Evolutionary conservation across 176 grass and related monocot genomes (phyloP), one percentile per base, ranked within the genome.

Genomic region (Juncus effusus): DNA sequence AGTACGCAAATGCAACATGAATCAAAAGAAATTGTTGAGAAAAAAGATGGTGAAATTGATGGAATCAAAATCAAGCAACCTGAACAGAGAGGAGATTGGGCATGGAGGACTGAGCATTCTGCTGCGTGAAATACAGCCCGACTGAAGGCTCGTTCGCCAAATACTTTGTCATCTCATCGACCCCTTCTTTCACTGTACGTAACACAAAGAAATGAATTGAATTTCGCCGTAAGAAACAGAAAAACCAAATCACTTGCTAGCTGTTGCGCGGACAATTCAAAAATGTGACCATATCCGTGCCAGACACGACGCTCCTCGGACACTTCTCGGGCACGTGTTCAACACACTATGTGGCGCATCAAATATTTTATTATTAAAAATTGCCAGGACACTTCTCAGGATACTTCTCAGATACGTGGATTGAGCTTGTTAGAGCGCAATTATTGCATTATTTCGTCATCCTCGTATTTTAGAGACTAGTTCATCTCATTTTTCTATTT

Each of bases 41-140:
- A n/a, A 4, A 67, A 36, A 67, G 54, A 50, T 14, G 14, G 16
- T 13, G 53, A 42, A 65, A 5, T 42, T 63, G 8, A 38, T 8
- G 10, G 28, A 11, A 63, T 38, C 16, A 71, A 5, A 0, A 6
- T 41, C 3, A 12, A 70, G n/a, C n/a, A 71, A 41, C 93, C 85
- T 86, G 79, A 69, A 89, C 82, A 70, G 82, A 82, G 61, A 97
- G 85, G 56, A 96, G 80, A 65, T 86, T 71, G 62, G 88, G 88
- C 85, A 92, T 86, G 80, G 93, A 92, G 3, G 84, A 70, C 13
- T 74, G 82, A 37, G 88, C 88, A 63, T 97, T 87, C 82, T 97
- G 88, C 78, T 97, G 82, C 51, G 86, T 79, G 80, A 88, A 97
- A 82, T 85, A 97, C 49, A 97, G 84, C 44, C 93, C 93, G 50